Evolutionary conservation across 805 yeast species (phyloP).

Genomic region (Kazachstania kunashirensis): DNA sequence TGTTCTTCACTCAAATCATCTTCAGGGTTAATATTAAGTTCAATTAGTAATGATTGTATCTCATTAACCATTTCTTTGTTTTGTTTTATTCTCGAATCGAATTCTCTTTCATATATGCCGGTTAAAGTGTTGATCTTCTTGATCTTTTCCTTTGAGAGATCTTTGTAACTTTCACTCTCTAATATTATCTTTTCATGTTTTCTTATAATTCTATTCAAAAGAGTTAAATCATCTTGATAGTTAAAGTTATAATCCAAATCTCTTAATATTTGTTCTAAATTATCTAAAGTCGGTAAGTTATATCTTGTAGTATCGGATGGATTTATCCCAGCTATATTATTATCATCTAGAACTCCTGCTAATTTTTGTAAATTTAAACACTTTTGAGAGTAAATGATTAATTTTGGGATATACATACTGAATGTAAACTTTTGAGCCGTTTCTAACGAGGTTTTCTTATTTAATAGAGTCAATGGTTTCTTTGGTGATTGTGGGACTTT

Average conservation of each 20-base stretch:
- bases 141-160: conserved; percentile 13
- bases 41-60: conserved; percentile 14
- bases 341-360: conserved; percentile 8
- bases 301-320: conserved; percentile 4
- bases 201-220: conserved; percentile 11
- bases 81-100: conserved; percentile 8
- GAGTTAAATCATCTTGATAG: not conserved
- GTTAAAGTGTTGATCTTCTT: conserved; percentile 8
- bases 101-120: conserved; percentile 13
- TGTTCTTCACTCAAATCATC: conserved; percentile 1
- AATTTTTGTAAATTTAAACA: conserved; percentile 14
- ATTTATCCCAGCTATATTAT: not conserved
- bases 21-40: conserved; percentile 17
- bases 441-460: conserved; percentile 26
- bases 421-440: conserved; percentile 28
- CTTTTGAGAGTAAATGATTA: conserved; percentile 19
- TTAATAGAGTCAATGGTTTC: conserved; percentile 29
- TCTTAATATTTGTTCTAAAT: conserved; percentile 2
- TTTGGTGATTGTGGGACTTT: conserved; percentile 26
- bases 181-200: conserved; percentile 17
- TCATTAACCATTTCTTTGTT: conserved; percentile 8
- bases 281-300: conserved; percentile 15
- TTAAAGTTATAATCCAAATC: conserved; percentile 5
- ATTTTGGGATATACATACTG: conserved; percentile 25
- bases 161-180: conserved; percentile 13